Conservation (phyloP, 228 moss, liverwort and hornwort species). For the Sphagnum fallax region DNA sequence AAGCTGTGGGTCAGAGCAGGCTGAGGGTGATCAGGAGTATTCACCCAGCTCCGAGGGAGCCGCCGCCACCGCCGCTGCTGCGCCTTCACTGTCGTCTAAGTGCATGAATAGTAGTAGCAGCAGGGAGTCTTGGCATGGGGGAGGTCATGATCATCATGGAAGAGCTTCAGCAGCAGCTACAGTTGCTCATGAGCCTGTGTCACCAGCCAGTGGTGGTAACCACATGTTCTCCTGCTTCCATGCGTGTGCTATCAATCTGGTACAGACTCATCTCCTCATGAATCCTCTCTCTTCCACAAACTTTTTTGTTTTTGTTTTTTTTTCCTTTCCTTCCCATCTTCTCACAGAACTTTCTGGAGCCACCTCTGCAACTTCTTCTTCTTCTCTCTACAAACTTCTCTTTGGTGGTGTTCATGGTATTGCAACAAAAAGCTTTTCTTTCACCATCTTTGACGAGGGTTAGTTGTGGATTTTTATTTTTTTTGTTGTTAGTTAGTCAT, state of each 20-base stretch:
- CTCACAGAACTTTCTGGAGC: neutral
- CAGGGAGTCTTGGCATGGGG: neutral
- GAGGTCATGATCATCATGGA: neutral
- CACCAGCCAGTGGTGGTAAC: no score
- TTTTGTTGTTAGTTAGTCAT: no score
- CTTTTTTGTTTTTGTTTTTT: no score
- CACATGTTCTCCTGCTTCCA: conserved; percentile 43
- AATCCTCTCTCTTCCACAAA: no score
- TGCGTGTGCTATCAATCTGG: conserved; percentile 49
- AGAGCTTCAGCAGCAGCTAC: conserved; percentile 21
- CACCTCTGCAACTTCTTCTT: neutral
- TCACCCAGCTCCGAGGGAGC: neutral
- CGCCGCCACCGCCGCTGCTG: neutral
- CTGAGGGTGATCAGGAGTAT: conserved; percentile 27
- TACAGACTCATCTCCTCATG: neutral
- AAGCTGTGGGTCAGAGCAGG: conserved; percentile 8
- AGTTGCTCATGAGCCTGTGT: no score
- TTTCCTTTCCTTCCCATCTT: neutral
- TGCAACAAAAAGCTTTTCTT: neutral
- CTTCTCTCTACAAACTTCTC: neutral
- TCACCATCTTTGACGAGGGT: no score
- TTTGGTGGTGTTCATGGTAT: neutral
- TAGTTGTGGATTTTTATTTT: no score
- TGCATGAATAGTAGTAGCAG: conserved; percentile 6
- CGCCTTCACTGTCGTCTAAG: conserved; percentile 1